A percentile compares a stretch with the other conserved stretches of the same genome.
These are phyloP conservation scores for Coniochaeta hoffmannii DNA, from an alignment of 2,329 filamentous ascomycete genomes.

Conservation along the genomic window DNA sequence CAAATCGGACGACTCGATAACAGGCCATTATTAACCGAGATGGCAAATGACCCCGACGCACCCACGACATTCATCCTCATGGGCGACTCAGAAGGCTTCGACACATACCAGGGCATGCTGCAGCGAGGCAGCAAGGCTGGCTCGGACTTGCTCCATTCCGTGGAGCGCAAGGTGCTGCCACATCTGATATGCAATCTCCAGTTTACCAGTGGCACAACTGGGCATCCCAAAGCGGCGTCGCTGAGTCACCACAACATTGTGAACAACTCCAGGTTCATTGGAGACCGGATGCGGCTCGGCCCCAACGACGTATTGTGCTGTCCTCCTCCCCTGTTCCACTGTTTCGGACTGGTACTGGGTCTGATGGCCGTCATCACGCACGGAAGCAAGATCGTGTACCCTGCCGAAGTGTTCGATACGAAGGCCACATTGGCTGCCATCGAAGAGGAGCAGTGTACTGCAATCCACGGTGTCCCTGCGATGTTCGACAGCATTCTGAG, in stretches of 20 bases:
- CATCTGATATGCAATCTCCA: slow-evolving; percentile 67
- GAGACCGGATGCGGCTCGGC: slow-evolving; percentile 65
- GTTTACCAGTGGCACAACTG: slow-evolving; percentile 70
- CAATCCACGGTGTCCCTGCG: slow-evolving; percentile 72
- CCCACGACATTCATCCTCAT: slow-evolving; percentile 55
- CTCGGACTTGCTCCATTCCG: slow-evolving; percentile 41
- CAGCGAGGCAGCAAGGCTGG: slow-evolving; percentile 40
- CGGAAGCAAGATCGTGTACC: slow-evolving; percentile 69
- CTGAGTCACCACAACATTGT: slow-evolving; percentile 60
- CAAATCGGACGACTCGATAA: slow-evolving; percentile 62
- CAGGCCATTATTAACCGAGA: slow-evolving; percentile 44
- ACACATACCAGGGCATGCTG: slow-evolving; percentile 53
- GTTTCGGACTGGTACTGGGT: slow-evolving; percentile 73
- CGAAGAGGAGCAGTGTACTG: slow-evolving; percentile 61
- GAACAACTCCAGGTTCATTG: slow-evolving; percentile 64
- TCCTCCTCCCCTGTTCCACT: slow-evolving; percentile 79
- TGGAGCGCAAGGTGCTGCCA: slow-evolving; percentile 48
- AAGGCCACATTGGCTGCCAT: slow-evolving; percentile 59
- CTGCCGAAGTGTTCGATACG: slow-evolving; percentile 66
- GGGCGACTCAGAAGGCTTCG: slow-evolving; percentile 44
- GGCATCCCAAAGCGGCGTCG: slow-evolving; percentile 67
- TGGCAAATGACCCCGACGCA: slow-evolving; percentile 36
- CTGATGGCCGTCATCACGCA: slow-evolving; percentile 67
- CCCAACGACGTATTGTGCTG: slow-evolving; percentile 66
- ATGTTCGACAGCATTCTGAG: slow-evolving; percentile 67